A percentile compares a stretch with the other conserved stretches of the same genome.
These are phyloP conservation scores for Craspedostauros australis DNA, from an alignment of 108 stramenopile species.

Conservation along the genomic window DNA sequence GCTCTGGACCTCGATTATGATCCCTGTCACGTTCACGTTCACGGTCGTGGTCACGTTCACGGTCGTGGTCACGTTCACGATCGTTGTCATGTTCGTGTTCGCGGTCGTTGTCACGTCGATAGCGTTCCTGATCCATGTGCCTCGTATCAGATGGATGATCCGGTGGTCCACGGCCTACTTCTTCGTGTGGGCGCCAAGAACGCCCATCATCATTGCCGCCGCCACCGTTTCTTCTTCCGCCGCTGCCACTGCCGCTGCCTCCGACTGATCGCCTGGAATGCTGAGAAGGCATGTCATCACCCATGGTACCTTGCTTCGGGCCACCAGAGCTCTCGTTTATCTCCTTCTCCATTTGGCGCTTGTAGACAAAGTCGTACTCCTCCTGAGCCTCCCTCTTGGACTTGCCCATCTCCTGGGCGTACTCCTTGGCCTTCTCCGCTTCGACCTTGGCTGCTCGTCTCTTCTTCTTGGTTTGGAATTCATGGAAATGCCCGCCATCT, in stretches of 20 bases:
- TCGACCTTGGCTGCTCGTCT: slow-evolving; percentile 70
- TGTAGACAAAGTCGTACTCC: slow-evolving; percentile 48
- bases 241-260: too few relatives aligned
- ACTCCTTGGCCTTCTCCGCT: slow-evolving; percentile 53
- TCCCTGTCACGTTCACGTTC: slow-evolving; percentile 22
- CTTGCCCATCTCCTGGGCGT: slow-evolving; percentile 42
- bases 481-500: slow-evolving; percentile 67
- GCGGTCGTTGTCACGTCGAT: too few relatives aligned
- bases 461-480: slow-evolving; percentile 84
- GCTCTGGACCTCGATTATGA: background rate
- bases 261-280: too few relatives aligned
- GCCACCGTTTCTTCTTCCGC: too few relatives aligned
- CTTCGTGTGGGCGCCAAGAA: background rate
- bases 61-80: slow-evolving; percentile 10
- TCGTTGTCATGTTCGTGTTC: slow-evolving; percentile 5
- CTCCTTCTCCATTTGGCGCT: slow-evolving; percentile 63
- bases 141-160: too few relatives aligned
- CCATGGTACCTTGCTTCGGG: background rate
- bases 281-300: too few relatives aligned
- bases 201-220: background rate
- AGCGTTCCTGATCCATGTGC: too few relatives aligned
- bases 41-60: slow-evolving; percentile 16
- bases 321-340: slow-evolving; percentile 27
- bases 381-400: slow-evolving; percentile 69
- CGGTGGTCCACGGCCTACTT: slow-evolving; percentile 1